These are phyloP conservation scores for Onygenales sp. DNA, from an alignment of 2,329 filamentous ascomycete species.

Conservation along the genomic window DNA sequence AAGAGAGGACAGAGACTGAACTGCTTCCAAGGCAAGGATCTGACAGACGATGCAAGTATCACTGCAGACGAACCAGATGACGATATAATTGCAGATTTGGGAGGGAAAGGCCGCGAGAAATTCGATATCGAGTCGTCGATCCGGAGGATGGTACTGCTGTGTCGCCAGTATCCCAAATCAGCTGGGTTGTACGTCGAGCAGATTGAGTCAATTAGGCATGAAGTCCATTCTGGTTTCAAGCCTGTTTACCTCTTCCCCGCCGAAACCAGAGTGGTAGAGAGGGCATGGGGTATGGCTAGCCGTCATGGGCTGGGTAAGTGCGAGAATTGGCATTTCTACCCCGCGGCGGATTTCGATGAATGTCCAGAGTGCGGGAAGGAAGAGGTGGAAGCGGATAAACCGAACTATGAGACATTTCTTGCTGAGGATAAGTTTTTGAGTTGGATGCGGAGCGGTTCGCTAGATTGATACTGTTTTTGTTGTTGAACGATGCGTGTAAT, in stretches of 20 bases:
- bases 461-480: background rate
- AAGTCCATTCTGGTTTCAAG: background rate
- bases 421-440: conserved; percentile 5
- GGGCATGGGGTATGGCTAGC: conserved; percentile 8
- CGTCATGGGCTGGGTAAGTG: conserved; percentile 8
- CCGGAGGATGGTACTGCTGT: background rate
- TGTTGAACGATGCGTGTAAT: background rate
- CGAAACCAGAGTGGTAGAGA: conserved; percentile 8
- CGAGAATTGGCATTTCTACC: conserved; percentile 9
- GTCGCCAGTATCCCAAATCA: conserved; percentile 5
- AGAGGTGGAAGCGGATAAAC: conserved; percentile 1
- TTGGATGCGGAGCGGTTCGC: conserved; percentile 6
- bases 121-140: conserved; percentile 1
- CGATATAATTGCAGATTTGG: background rate
- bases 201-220: background rate
- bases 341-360: conserved; percentile 10
- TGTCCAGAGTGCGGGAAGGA: conserved; percentile 14
- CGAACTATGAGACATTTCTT: conserved; percentile 2
- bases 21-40: background rate
- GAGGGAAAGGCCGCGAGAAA: background rate
- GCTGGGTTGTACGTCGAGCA: conserved; percentile 4
- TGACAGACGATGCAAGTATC: background rate
- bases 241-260: conserved; percentile 1
- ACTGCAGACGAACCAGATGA: background rate
- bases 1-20: background rate